Percentiles rank a stretch among this genome's conserved stretches.
phyloP scores from a whole-genome alignment of 2,329 filamentous ascomycete genomes.

The Rosellinia necatrix region DNA sequence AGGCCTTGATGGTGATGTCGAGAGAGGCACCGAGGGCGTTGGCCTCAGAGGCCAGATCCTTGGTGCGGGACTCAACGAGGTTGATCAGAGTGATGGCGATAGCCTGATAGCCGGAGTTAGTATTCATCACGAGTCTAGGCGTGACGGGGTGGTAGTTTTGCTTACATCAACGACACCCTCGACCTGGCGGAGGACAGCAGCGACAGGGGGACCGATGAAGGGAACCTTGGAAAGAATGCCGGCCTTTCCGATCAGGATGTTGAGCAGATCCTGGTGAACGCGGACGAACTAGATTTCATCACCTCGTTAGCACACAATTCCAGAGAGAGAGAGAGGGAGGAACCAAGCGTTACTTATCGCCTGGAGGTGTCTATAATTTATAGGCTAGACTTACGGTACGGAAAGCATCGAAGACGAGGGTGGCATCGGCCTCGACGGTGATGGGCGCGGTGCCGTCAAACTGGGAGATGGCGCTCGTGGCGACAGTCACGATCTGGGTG shows the following conservation, averaged over 20 bases:
- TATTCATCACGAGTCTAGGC: background rate
- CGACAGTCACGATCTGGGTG: constrained; percentile 21
- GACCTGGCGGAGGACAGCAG: constrained; percentile 13
- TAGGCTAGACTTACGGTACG: constrained; percentile 17
- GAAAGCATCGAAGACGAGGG: constrained; percentile 22
- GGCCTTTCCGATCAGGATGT: constrained; percentile 26
- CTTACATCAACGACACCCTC: constrained; percentile 25
- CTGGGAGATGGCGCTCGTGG: background rate
- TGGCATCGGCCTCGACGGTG: constrained; percentile 10
- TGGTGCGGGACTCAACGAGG: background rate
- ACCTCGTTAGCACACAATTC: too few species aligned
- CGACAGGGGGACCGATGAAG: constrained; percentile 18
- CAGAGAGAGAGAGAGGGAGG: too few species aligned
- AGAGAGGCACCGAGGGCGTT: constrained; percentile 20
- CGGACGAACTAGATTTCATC: constrained; percentile 20
- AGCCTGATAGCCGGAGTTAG: constrained; percentile 4
- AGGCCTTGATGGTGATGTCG: constrained; percentile 15
- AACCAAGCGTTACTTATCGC: too few species aligned
- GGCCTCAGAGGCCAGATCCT: constrained; percentile 16
- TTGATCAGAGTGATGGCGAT: constrained; percentile 16
- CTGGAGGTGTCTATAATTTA: too few species aligned
- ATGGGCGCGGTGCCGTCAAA: constrained; percentile 4
- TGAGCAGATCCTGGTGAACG: constrained; percentile 19
- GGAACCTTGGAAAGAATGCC: constrained; percentile 15
- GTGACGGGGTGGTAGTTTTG: background rate